These are phyloP conservation scores for Penicillium dipodomyicola DNA, from an alignment of 495 filamentous ascomycete species.

Conservation along the genomic window DNA sequence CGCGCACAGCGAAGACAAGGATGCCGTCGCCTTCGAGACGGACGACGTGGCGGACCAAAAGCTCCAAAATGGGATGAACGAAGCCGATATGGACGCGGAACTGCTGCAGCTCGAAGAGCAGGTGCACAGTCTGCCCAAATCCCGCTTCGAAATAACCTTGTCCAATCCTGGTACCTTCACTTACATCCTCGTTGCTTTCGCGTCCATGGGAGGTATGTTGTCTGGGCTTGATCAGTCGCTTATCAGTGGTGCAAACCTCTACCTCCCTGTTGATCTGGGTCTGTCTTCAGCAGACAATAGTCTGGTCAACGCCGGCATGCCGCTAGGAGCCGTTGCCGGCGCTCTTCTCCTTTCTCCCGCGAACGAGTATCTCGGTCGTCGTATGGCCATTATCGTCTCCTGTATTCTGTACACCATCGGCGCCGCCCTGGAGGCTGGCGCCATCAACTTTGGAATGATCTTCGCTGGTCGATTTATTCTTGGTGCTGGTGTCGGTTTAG, in stretches of 20 bases:
- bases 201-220: constrained; percentile 60
- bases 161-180: constrained; percentile 50
- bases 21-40: constrained; percentile 25
- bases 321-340: constrained; percentile 59
- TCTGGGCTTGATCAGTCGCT: constrained; percentile 62
- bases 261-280: constrained; percentile 48
- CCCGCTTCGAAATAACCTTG: constrained; percentile 31
- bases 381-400: constrained; percentile 58
- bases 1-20: constrained; percentile 33
- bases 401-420: constrained; percentile 58
- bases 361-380: constrained; percentile 57
- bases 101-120: constrained; percentile 35
- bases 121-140: constrained; percentile 26
- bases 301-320: constrained; percentile 58
- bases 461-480: constrained; percentile 58
- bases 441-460: constrained; percentile 59
- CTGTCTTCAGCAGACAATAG: constrained; percentile 47
- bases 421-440: constrained; percentile 57
- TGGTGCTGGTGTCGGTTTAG: constrained; percentile 58
- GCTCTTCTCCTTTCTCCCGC: constrained; percentile 55
- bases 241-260: constrained; percentile 60
- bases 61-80: constrained; percentile 23
- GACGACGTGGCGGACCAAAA: constrained; percentile 32
- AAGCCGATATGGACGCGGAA: constrained; percentile 41
- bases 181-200: constrained; percentile 60